These are phyloP conservation scores for Trichosporon asahii DNA, from an alignment of 1,284 basidiomycete genomes.

Conservation along the genomic window DNA sequence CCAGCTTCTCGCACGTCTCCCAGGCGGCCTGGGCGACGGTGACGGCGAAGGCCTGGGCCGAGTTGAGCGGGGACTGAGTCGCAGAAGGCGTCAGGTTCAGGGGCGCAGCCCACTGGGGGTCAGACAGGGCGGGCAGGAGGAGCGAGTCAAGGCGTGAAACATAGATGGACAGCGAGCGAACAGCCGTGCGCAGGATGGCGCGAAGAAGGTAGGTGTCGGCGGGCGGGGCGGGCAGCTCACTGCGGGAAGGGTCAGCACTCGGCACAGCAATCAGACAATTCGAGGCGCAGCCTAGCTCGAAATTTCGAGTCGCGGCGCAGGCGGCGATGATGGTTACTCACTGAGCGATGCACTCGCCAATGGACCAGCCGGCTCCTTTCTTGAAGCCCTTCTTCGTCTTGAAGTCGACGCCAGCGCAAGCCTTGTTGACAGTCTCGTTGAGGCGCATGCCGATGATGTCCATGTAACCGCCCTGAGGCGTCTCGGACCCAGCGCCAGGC, in stretches of 20 bases:
- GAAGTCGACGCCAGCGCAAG: conserved; percentile 46
- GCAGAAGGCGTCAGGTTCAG: conserved; percentile 37
- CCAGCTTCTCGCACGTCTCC: conserved; percentile 52
- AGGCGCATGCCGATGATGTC: conserved; percentile 50
- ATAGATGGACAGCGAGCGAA: conserved; percentile 50
- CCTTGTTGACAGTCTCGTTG: conserved; percentile 51
- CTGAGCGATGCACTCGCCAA: conserved; percentile 48
- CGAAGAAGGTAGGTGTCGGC: conserved; percentile 51
- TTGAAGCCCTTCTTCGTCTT: conserved; percentile 50
- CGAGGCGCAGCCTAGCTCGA: background rate
- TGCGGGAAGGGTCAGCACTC: conserved; percentile 22
- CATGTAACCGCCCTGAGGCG: conserved; percentile 41
- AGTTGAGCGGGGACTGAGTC: conserved; percentile 43
- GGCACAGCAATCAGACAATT: background rate
- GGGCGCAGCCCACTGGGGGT: conserved; percentile 40
- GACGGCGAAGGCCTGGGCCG: conserved; percentile 47
- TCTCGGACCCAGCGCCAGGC: conserved; percentile 16
- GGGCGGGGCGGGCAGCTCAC: conserved; percentile 45
- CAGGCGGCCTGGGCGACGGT: conserved; percentile 51
- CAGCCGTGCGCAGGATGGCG: conserved; percentile 48
- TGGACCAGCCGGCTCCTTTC: conserved; percentile 46
- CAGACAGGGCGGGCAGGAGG: conserved; percentile 49
- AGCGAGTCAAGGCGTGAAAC: conserved; percentile 50
- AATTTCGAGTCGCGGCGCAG: background rate
- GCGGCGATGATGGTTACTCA: conserved; percentile 29